Percentiles rank a stretch among this genome's conserved stretches.
Conservation (phyloP, 2,329 filamentous ascomycete genomes). For the Trichoderma hamatum region DNA sequence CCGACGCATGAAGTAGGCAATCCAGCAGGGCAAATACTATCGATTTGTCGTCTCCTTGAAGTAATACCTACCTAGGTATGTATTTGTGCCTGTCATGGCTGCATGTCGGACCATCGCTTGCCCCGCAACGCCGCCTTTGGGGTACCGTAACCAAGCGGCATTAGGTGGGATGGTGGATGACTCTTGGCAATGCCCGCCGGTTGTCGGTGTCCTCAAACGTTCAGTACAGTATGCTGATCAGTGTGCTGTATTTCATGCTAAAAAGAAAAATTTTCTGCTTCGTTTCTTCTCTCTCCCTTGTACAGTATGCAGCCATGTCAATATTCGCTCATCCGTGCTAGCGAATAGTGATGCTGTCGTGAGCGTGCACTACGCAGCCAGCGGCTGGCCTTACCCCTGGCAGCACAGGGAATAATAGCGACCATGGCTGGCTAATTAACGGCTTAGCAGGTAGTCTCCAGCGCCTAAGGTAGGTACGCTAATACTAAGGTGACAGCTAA, state of each 20-base stretch:
- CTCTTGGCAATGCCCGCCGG: conserved; percentile 3
- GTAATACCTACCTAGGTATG: background rate
- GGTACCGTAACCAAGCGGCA: conserved; percentile 11
- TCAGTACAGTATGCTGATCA: conserved; percentile 17
- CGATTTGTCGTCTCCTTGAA: background rate
- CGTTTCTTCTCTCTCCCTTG: background rate
- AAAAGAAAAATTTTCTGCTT: background rate
- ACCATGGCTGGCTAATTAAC: background rate
- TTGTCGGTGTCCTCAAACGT: conserved; percentile 3
- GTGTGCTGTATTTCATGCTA: background rate
- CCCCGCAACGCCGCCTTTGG: conserved; percentile 6
- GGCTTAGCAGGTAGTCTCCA: background rate
- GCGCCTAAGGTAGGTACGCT: conserved; percentile 2
- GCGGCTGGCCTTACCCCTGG: conserved; percentile 17
- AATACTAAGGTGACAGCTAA: conserved; percentile 6
- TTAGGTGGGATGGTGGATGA: background rate
- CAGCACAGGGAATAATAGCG: background rate
- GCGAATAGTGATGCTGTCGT: conserved; percentile 12
- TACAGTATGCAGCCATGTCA: conserved; percentile 9
- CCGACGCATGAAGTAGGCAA: background rate
- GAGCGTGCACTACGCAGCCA: conserved; percentile 7
- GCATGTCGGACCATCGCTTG: background rate
- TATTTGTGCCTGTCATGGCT: background rate
- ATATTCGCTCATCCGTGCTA: conserved; percentile 19
- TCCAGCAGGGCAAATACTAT: background rate